Percentiles rank a stretch among this genome's conserved stretches.
These are phyloP conservation scores for Aspergillus sp. DNA, from an alignment of 2,329 filamentous ascomycete species.

Conservation along the genomic window DNA sequence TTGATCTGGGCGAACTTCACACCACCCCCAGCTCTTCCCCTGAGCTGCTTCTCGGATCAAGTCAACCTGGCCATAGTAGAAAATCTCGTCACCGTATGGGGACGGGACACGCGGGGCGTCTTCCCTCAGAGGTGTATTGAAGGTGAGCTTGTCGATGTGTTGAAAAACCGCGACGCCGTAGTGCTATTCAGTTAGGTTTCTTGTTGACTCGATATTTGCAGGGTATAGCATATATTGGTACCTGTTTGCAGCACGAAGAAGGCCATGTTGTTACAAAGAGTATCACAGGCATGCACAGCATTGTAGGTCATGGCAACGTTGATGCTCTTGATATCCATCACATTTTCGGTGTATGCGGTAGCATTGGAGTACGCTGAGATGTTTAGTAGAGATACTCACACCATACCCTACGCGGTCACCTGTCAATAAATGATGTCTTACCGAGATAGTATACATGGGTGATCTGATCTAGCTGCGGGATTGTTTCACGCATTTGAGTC, in stretches of 20 bases:
- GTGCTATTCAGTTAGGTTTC: slow-evolving; percentile 27
- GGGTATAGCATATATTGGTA: slow-evolving; percentile 36
- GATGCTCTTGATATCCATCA: slow-evolving; percentile 37
- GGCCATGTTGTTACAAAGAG: slow-evolving; percentile 40
- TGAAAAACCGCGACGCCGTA: slow-evolving; percentile 34
- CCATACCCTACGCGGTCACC: background rate
- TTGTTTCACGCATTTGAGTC: slow-evolving; percentile 35
- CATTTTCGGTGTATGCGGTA: slow-evolving; percentile 40
- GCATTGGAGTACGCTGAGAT: slow-evolving; percentile 22
- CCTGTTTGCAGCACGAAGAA: slow-evolving; percentile 48
- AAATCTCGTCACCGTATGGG: slow-evolving; percentile 47
- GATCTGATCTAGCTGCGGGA: slow-evolving; percentile 41
- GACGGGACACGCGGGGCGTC: slow-evolving; percentile 45
- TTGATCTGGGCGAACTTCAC: slow-evolving; percentile 48
- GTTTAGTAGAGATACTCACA: background rate
- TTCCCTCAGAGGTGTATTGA: slow-evolving; percentile 43
- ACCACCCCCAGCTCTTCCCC: slow-evolving; percentile 48
- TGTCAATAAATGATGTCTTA: slow-evolving; percentile 14
- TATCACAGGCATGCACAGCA: slow-evolving; percentile 43
- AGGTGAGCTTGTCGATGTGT: slow-evolving; percentile 22
- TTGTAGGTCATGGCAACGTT: slow-evolving; percentile 45
- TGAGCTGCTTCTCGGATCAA: slow-evolving; percentile 37
- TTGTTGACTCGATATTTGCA: background rate
- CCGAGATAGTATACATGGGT: slow-evolving; percentile 50
- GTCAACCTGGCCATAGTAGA: slow-evolving; percentile 52